phyloP scores from a whole-genome alignment of 805 yeast species.

The Pichia gijzeniarum region DNA sequence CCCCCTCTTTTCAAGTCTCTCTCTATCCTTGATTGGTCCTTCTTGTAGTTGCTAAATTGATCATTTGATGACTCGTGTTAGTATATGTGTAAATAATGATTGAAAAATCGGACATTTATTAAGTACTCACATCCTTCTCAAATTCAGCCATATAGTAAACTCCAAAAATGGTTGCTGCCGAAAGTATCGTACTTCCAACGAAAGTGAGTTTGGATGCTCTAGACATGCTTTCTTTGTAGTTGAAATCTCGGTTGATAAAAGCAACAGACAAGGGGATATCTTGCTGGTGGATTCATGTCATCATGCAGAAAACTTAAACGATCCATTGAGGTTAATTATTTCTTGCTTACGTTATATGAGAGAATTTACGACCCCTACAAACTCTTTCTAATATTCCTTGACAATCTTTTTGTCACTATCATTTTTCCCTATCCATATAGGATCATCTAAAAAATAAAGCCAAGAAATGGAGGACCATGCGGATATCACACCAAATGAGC shows the following conservation, averaged over 20 bases:
- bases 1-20: conserved; percentile 44
- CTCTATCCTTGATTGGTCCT: conserved; percentile 83
- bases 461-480: conserved; percentile 88
- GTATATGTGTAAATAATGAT: not conserved
- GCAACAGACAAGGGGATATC: no score
- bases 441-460: conserved; percentile 80
- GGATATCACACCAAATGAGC: conserved; percentile 75
- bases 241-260: no score
- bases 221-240: conserved; percentile 45
- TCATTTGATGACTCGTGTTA: not conserved
- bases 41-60: conserved; percentile 53
- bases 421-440: conserved; percentile 42
- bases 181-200: conserved; percentile 47
- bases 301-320: no score
- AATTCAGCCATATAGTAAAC: conserved; percentile 64
- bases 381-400: not conserved
- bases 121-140: conserved; percentile 51
- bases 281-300: no score
- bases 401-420: conserved; percentile 14
- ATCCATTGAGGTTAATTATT: no score
- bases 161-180: conserved; percentile 55
- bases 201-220: conserved; percentile 73
- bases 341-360: no score
- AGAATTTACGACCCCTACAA: no score
- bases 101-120: no score